phyloP scores from a whole-genome alignment of 805 yeast species.

The Saccharomycopsis capsularis region DNA sequence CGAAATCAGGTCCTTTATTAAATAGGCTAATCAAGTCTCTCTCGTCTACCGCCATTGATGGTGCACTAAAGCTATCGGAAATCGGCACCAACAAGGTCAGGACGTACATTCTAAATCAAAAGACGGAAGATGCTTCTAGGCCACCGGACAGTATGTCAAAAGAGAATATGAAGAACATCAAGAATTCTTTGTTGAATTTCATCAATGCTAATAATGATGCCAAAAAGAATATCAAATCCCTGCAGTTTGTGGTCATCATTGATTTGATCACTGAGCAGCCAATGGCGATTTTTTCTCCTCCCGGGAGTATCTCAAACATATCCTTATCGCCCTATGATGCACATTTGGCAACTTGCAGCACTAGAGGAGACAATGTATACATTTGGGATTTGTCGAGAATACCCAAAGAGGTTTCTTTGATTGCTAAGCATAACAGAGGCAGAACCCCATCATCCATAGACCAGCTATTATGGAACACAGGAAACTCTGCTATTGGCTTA shows the following conservation, averaged over 20 bases:
- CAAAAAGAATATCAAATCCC: constrained; percentile 20
- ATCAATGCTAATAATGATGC: constrained; percentile 11
- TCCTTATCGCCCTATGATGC: constrained; percentile 58
- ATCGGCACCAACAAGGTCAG: constrained; percentile 37
- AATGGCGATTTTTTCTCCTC: constrained; percentile 44
- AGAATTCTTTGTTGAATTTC: constrained; percentile 1
- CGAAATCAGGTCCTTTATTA: constrained; percentile 14
- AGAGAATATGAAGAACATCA: constrained; percentile 1
- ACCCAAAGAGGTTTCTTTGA: constrained; percentile 42
- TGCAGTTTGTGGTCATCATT: constrained; percentile 36
- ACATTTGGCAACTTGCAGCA: constrained; percentile 45
- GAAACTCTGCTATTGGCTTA: constrained; percentile 40
- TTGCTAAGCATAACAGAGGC: constrained; percentile 57
- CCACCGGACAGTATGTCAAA: neutral
- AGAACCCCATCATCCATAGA: constrained; percentile 50
- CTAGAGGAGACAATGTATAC: constrained; percentile 55
- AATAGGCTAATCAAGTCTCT: constrained; percentile 35
- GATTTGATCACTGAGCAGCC: constrained; percentile 39
- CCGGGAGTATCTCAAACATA: constrained; percentile 45
- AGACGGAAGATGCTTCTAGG: neutral
- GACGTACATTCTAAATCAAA: constrained; percentile 27
- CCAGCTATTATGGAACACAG: constrained; percentile 47
- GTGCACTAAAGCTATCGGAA: constrained; percentile 42
- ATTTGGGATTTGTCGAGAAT: constrained; percentile 56
- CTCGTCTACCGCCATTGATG: constrained; percentile 48